Base-by-base conservation (phyloP, 345 rosid genomes). In the Euphorbia tirucalli region DNA sequence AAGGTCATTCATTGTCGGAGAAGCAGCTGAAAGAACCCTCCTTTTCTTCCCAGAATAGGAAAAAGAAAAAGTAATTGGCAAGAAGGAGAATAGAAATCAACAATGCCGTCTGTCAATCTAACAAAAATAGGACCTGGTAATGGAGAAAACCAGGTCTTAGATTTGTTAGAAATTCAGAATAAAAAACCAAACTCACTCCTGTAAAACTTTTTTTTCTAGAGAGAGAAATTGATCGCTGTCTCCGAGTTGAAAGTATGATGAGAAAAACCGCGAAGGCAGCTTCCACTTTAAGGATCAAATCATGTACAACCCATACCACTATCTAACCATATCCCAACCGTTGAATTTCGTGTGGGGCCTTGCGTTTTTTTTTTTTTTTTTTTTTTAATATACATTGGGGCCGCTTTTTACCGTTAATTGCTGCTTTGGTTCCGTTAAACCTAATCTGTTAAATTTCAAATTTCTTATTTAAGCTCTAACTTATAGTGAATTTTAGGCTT, bases 1-100 rank as follows among this genome's bases (percentile, higher is more conserved):
- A 80, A 91, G 97, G 85, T 91, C 91, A 83, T 89, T 91, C 97
- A 91, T 89, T 70, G 80, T 82, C 16, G 80, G 70, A 80, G 80
- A 74, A 71, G 41, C 50, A 78, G 65, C 61, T 71, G 57, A 79
- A 78, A 60, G 59, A 79, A 69, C 60, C 71, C 79, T 78, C 55
- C 25, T 57, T 56, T 28, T 56, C 31, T 44, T 55, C 54, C 24
- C 50, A 39, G n/a, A 24, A 37, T 19, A 1, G 22, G 7, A 48
- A 48, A 1, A 41, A 66, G 37, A 21, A 37, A 35, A n/a, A 61
- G 28, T 27, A 27, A 31, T 6, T 19, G 25, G 2, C 0, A 35
- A 32, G 7, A 21, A 63, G 30, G 41, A 25, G 6, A 37, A n/a
- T 1, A n/a, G 22, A 32, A 22, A 21, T 21, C 18, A 21, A 63